These are phyloP conservation scores for Panaeolus papilionaceus DNA, from an alignment of 768 basidiomycete genomes.

Conservation along the genomic window DNA sequence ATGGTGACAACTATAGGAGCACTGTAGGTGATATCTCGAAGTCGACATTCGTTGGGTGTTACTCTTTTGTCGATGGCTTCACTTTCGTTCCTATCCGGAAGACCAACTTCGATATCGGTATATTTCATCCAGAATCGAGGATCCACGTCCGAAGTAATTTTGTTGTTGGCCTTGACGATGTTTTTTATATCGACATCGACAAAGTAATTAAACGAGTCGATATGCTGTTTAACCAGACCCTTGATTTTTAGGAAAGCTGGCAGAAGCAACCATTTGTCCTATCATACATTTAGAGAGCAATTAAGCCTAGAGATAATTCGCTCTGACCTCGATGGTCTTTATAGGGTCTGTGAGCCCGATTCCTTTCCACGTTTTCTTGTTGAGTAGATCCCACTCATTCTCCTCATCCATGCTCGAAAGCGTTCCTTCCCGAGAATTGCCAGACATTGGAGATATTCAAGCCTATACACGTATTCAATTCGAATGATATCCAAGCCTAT, in stretches of 20 bases:
- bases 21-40: slow-evolving; percentile 94
- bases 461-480: neutral
- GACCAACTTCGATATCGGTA: slow-evolving; percentile 92
- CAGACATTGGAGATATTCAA: neutral
- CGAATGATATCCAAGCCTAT: neutral
- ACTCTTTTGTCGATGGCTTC: slow-evolving; percentile 80
- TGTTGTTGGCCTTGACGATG: slow-evolving; percentile 92
- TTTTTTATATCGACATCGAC: slow-evolving; percentile 97
- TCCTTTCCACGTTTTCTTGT: slow-evolving; percentile 71
- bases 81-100: slow-evolving; percentile 88
- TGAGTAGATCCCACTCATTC: slow-evolving; percentile 63
- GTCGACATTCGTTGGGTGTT: slow-evolving; percentile 96
- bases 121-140: slow-evolving; percentile 97
- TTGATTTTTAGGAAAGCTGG: slow-evolving; percentile 98
- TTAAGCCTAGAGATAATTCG: slow-evolving; percentile 13
- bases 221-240: slow-evolving; percentile 98
- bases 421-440: slow-evolving; percentile 6
- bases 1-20: slow-evolving; percentile 94
- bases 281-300: slow-evolving; percentile 19
- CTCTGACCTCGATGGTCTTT: slow-evolving; percentile 87
- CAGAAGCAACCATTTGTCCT: slow-evolving; percentile 99
- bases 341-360: slow-evolving; percentile 87
- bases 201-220: slow-evolving; percentile 99
- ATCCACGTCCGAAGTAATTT: slow-evolving; percentile 95
- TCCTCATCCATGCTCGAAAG: slow-evolving; percentile 30